phyloP scores from a whole-genome alignment of 176 grass and related monocot genomes.

The Hordeum vulgare region DNA sequence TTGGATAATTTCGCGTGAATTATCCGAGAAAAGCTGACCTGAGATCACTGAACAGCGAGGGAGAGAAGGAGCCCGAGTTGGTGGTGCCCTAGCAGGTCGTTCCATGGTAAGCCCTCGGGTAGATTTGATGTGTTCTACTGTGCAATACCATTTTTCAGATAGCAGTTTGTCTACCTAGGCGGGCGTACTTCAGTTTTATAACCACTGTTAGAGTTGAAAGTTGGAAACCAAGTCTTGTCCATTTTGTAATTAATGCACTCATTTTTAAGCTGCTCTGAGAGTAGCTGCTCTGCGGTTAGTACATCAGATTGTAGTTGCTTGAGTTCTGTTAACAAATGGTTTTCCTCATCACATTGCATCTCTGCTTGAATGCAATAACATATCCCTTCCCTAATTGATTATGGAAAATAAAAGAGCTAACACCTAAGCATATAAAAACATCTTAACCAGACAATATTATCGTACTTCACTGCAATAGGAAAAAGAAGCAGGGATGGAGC shows the following conservation, averaged over 20 bases:
- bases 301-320: neutral
- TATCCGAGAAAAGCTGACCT: neutral
- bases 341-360: neutral
- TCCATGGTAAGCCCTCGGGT: conserved; percentile 43
- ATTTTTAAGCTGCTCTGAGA: neutral
- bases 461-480: neutral
- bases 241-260: neutral
- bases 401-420: neutral
- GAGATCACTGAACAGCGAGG: conserved; percentile 23
- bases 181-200: neutral
- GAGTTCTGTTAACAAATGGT: neutral
- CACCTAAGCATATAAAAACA: neutral
- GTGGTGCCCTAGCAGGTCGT: conserved; percentile 52
- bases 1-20: neutral
- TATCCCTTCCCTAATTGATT: neutral
- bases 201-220: neutral
- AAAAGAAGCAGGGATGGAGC: too few species aligned
- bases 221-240: neutral
- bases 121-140: neutral
- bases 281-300: neutral
- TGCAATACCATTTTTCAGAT: neutral
- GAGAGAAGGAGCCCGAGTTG: conserved; percentile 29
- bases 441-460: neutral
- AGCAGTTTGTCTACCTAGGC: neutral
- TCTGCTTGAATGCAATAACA: neutral